Evolutionary conservation across 2,329 filamentous ascomycete genomes (phyloP).

Genomic region (Fusarium udum): DNA sequence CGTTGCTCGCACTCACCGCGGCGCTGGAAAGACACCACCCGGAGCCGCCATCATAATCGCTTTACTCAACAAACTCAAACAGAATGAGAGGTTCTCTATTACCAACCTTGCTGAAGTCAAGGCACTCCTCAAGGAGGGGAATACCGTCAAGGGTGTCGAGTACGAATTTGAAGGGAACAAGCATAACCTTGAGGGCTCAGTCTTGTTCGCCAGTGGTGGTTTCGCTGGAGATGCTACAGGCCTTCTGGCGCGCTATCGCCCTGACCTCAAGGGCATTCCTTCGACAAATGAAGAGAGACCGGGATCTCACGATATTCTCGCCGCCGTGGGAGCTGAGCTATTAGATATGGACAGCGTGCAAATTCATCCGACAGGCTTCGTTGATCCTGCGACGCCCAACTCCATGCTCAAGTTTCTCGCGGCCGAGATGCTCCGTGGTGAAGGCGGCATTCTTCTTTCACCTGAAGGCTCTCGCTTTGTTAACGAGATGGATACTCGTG

Average conservation of each 20-base stretch:
- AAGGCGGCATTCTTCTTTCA: constrained; percentile 67
- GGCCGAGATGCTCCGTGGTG: constrained; percentile 69
- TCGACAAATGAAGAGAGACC: constrained; percentile 70
- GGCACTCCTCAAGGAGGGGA: constrained; percentile 52
- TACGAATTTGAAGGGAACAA: constrained; percentile 52
- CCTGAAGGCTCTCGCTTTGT: constrained; percentile 62
- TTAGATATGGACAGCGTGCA: constrained; percentile 68
- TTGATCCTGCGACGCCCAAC: constrained; percentile 59
- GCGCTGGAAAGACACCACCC: constrained; percentile 63
- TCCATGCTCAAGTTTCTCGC: constrained; percentile 69
- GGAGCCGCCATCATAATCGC: constrained; percentile 67
- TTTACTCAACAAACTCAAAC: constrained; percentile 61
- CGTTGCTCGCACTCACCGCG: constrained; percentile 58
- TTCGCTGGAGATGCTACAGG: constrained; percentile 71
- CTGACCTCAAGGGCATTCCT: constrained; percentile 67
- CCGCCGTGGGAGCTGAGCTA: constrained; percentile 52
- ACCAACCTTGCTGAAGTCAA: constrained; percentile 63
- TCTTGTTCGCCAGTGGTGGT: constrained; percentile 69
- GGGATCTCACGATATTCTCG: constrained; percentile 59
- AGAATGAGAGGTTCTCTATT: constrained; percentile 60
- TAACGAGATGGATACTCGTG: constrained; percentile 70
- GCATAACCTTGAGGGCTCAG: constrained; percentile 54
- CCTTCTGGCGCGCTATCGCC: constrained; percentile 63
- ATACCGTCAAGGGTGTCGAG: constrained; percentile 61
- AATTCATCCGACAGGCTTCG: constrained; percentile 72